phyloP scores from a whole-genome alignment of 305 asterid genomes.

The Solanum hybrid region DNA sequence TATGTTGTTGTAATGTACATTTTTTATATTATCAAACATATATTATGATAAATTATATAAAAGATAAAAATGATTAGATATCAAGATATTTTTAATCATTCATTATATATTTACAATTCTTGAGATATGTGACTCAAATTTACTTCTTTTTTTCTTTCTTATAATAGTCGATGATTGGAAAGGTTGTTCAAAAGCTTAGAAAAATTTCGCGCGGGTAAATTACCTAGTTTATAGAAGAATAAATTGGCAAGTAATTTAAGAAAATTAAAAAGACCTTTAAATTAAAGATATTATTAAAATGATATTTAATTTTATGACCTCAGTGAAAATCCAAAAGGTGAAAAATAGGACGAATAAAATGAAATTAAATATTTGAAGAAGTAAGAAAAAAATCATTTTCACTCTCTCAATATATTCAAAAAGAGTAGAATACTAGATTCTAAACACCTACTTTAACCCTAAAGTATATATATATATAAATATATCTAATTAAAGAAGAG shows the following conservation, averaged over 20 bases:
- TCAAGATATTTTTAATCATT: no score
- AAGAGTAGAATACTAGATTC: not conserved
- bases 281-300: not conserved
- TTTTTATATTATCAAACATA: no score
- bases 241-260: not conserved
- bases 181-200: no score
- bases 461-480: not conserved
- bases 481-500: not conserved
- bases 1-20: no score
- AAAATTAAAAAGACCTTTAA: not conserved
- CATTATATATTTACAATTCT: no score
- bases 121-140: no score
- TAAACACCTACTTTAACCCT: not conserved
- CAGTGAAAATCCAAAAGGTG: not conserved
- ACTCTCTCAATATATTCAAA: not conserved
- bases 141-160: no score
- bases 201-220: no score
- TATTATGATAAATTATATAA: no score
- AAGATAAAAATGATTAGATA: no score
- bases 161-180: no score
- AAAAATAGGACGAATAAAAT: not conserved
- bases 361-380: not conserved
- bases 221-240: not conserved
- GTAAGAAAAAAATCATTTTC: not conserved
- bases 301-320: not conserved